These are phyloP conservation scores for Rhypophila decipiens DNA, from an alignment of 495 filamentous ascomycete genomes.

Conservation along the genomic window DNA sequence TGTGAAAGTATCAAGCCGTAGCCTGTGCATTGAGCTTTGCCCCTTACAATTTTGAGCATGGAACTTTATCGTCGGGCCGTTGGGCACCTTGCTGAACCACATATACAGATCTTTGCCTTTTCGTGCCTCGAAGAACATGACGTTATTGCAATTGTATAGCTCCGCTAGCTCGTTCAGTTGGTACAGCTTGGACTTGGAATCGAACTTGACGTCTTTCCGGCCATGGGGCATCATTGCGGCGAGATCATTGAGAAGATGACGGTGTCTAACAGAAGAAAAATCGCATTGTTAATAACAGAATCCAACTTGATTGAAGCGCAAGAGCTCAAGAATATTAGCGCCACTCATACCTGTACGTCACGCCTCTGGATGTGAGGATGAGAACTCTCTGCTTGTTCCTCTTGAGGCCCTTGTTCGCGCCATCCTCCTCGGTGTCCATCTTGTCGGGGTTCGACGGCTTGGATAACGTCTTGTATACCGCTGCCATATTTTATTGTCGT, in stretches of 20 bases:
- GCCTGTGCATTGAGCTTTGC: neutral
- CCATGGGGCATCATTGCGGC: conserved; percentile 83
- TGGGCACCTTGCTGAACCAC: conserved; percentile 90
- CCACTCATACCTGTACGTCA: conserved; percentile 65
- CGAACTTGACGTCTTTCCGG: conserved; percentile 91
- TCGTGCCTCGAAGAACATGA: conserved; percentile 92
- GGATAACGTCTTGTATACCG: conserved; percentile 89
- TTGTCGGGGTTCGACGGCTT: conserved; percentile 53
- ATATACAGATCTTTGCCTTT: conserved; percentile 93
- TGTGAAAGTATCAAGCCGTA: neutral
- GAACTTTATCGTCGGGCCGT: conserved; percentile 88
- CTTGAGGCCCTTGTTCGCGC: conserved; percentile 33
- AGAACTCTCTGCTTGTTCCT: conserved; percentile 74
- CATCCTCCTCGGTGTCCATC: conserved; percentile 25
- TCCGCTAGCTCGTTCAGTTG: conserved; percentile 95
- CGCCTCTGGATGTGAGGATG: conserved; percentile 82
- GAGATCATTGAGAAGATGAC: conserved; percentile 88
- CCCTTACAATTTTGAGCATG: conserved; percentile 59
- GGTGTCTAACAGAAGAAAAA: conserved; percentile 51
- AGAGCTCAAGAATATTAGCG: neutral
- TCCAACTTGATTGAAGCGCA: neutral
- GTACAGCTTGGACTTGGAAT: conserved; percentile 89
- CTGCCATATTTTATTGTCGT: conserved; percentile 61
- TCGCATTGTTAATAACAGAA: neutral
- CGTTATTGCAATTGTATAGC: conserved; percentile 97